phyloP scores from a whole-genome alignment of 2,329 filamentous ascomycete species.

The Aureobasidium sp. region DNA sequence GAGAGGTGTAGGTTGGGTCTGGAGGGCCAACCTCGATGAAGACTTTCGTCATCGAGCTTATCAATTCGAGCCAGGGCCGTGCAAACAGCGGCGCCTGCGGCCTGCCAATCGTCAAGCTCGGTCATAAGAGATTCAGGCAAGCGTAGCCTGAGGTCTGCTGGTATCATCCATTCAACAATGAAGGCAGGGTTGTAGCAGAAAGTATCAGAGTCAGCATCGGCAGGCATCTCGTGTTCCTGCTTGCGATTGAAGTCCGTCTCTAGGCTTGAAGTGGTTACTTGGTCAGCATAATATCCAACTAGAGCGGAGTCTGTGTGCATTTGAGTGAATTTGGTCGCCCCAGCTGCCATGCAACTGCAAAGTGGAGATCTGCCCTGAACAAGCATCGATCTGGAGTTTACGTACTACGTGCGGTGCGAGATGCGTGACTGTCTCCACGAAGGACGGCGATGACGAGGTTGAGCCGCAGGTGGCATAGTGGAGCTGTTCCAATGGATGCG shows the following conservation, averaged over 20 bases:
- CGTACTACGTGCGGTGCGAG: slow-evolving; percentile 10
- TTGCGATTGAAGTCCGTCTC: slow-evolving; percentile 12
- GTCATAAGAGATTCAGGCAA: slow-evolving; percentile 32
- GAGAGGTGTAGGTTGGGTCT: slow-evolving; percentile 14
- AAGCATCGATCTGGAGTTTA: neutral
- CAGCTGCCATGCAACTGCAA: neutral
- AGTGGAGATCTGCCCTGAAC: neutral
- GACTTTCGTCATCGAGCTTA: slow-evolving; percentile 27
- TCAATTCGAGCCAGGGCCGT: slow-evolving; percentile 34
- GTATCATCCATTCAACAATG: slow-evolving; percentile 33
- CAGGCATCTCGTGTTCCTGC: slow-evolving; percentile 1
- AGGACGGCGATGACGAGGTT: slow-evolving; percentile 25
- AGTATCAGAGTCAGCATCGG: slow-evolving; percentile 21
- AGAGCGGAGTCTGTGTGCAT: neutral
- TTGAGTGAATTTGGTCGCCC: neutral
- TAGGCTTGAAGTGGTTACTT: neutral
- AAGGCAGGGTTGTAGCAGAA: slow-evolving; percentile 32
- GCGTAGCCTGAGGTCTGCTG: slow-evolving; percentile 30
- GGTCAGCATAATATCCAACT: neutral
- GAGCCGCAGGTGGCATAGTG: slow-evolving; percentile 13
- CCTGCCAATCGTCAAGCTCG: slow-evolving; percentile 32
- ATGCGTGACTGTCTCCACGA: slow-evolving; percentile 21
- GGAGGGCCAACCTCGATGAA: slow-evolving; percentile 27
- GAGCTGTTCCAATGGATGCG: neutral
- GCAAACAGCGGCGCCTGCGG: slow-evolving; percentile 39